Percentiles rank a stretch among this genome's conserved stretches.
Conservation (phyloP, 345 rosid species). For the Litchi chinensis region DNA sequence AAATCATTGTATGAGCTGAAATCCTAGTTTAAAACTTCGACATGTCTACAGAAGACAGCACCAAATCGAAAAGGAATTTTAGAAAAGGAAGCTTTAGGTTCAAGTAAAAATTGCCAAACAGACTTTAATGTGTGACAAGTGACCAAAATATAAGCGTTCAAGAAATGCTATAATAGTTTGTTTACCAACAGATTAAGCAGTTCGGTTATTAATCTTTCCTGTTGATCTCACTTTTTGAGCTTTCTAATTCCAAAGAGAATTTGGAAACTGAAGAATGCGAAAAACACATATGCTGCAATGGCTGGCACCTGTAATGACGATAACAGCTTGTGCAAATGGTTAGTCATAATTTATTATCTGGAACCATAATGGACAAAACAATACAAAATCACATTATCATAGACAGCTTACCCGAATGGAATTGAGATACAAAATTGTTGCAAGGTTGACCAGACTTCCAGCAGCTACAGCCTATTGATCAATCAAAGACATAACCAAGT, state of each 20-base stretch:
- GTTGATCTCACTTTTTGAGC: constrained; percentile 78
- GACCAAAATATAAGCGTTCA: background rate
- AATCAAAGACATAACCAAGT: constrained; percentile 19
- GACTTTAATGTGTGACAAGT: no score
- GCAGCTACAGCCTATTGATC: constrained; percentile 84
- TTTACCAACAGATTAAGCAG: constrained; percentile 61
- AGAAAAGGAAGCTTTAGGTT: background rate
- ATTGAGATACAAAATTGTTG: constrained; percentile 83
- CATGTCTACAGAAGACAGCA: background rate
- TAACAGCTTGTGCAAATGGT: constrained; percentile 11
- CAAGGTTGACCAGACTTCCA: constrained; percentile 91
- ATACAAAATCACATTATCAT: background rate
- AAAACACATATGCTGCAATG: constrained; percentile 52
- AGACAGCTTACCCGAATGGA: constrained; percentile 67
- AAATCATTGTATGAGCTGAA: background rate
- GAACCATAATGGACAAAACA: background rate
- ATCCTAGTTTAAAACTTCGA: constrained; percentile 7
- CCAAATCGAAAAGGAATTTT: background rate
- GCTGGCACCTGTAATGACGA: constrained; percentile 68
- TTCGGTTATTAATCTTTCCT: constrained; percentile 84
- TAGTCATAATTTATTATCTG: background rate
- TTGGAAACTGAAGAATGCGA: constrained; percentile 83
- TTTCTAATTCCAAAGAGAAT: constrained; percentile 75
- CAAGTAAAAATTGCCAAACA: background rate
- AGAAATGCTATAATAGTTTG: background rate